Base-by-base conservation (phyloP, 2,329 filamentous ascomycete genomes). In the Aureobasidium sp. region DNA sequence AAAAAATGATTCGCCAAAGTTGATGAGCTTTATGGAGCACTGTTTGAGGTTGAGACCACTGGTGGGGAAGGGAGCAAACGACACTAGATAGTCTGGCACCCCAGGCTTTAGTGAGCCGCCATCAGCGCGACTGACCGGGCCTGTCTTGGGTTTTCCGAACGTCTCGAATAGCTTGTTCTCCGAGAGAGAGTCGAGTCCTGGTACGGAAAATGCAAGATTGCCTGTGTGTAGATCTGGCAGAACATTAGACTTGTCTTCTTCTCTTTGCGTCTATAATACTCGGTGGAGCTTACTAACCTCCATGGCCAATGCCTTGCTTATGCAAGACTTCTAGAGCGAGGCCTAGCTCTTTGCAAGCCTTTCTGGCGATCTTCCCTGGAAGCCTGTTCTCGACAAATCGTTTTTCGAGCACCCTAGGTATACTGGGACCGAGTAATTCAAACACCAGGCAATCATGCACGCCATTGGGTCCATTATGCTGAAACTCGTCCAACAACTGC, bases 381-480 rank as follows among this genome's bases (percentile, higher is more conserved):
- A 78, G 66, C 68, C 76, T 69, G 67, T 67, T 62, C 62, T 67
- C 65, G 64, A 65, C 23, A 60, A 73, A 73, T 19, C 68, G 69
- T 10, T 65, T 62, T 50, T 75, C 69, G 58, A 76, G 69, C 61
- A 71, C 64, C 49, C 71, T 67, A 11, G 73, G 69, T 19, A 77
- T 67, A 65, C 67, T 77, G 8, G 75, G 70, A 1, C 74, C 75
- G 7, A 61, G 60, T 29, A 77, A 57, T 43, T 77, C 71, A 47
- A 74, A 70, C 6, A 79, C 72, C 0, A 79, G 65, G 64, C 77
- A 80, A n/a, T 69, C 63, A 63, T 80, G 77, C 2, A 33, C 67
- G 11, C 77, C 76, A 66, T 80, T 80, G 7, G 75, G 76, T 10
- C 78, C 76, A 1, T 64, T 43, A 46, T 75, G 53, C 8, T 71